phyloP scores from a whole-genome alignment of 2,329 filamentous ascomycete genomes.

The Calonectria pauciramosa region DNA sequence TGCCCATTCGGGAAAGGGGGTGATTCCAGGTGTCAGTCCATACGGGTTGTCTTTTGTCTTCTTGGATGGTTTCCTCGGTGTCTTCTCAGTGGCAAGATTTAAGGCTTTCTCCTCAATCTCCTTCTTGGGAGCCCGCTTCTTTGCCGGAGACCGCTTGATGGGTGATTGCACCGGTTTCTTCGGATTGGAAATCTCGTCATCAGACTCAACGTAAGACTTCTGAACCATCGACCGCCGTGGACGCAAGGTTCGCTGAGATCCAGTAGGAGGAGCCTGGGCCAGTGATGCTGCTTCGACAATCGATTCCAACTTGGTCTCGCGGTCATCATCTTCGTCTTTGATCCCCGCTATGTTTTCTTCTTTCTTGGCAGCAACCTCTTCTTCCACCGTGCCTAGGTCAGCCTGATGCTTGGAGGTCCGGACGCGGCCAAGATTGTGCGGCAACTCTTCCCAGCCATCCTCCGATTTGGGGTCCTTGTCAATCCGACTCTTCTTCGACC shows the following conservation, averaged over 20 bases:
- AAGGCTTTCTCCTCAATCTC: constrained; percentile 30
- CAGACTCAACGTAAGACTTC: constrained; percentile 38
- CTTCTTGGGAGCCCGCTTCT: constrained; percentile 29
- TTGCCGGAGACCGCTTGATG: not conserved
- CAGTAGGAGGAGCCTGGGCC: not conserved
- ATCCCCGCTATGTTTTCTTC: not conserved
- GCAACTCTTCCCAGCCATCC: constrained; percentile 9
- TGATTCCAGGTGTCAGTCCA: constrained; percentile 44
- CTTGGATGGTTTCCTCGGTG: constrained; percentile 34
- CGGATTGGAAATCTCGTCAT: constrained; percentile 26
- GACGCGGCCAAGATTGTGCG: constrained; percentile 20
- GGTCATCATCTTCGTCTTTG: not conserved
- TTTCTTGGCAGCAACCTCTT: not conserved
- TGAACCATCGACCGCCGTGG: constrained; percentile 6
- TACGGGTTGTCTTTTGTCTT: constrained; percentile 46
- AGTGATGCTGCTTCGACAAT: not conserved
- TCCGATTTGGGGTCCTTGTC: not conserved
- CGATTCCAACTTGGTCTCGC: not conserved
- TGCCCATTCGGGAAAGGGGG: constrained; percentile 44
- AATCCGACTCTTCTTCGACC: not conserved
- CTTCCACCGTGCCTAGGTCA: not conserved
- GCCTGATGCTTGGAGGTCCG: not conserved
- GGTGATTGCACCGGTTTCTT: not conserved
- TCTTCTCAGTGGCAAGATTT: constrained; percentile 15
- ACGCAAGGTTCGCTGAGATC: constrained; percentile 15